phyloP scores from a whole-genome alignment of 1,139 yeast genomes.

The Saccharomyces hybrid region DNA sequence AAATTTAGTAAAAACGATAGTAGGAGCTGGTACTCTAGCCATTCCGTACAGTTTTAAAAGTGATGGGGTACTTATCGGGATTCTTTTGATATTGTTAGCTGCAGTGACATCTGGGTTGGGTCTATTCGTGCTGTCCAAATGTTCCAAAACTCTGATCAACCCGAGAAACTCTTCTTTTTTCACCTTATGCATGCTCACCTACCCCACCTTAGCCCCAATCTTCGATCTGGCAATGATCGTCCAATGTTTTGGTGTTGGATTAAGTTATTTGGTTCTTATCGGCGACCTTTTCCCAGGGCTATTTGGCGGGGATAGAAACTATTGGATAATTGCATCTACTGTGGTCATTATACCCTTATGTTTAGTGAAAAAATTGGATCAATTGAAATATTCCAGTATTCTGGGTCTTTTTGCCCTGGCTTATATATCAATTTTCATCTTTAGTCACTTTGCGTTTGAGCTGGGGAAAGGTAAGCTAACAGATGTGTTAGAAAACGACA shows the following conservation, averaged over 20 bases:
- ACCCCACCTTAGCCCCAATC: constrained; percentile 71
- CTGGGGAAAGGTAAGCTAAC: constrained; percentile 34
- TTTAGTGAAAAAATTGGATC: constrained; percentile 65
- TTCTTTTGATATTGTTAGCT: constrained; percentile 56
- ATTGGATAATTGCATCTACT: constrained; percentile 63
- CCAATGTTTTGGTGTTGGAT: constrained; percentile 93
- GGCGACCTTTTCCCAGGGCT: constrained; percentile 84
- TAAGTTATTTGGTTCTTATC: constrained; percentile 77
- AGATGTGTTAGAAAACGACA: constrained; percentile 18
- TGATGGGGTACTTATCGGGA: constrained; percentile 71
- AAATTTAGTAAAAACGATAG: constrained; percentile 61
- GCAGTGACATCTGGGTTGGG: constrained; percentile 79
- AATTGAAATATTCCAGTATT: constrained; percentile 76
- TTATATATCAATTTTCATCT: constrained; percentile 67
- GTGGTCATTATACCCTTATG: constrained; percentile 66
- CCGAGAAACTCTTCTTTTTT: constrained; percentile 79
- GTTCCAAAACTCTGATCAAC: constrained; percentile 55
- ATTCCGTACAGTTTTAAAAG: constrained; percentile 83
- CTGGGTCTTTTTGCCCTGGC: constrained; percentile 75
- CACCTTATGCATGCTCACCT: constrained; percentile 72
- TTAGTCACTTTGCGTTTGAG: constrained; percentile 38
- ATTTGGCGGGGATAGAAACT: constrained; percentile 36
- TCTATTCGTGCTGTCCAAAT: constrained; percentile 63
- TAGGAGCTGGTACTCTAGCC: constrained; percentile 90
- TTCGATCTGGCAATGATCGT: constrained; percentile 88